A percentile compares a stretch with the other conserved stretches of the same genome.
phyloP scores from a whole-genome alignment of 1,284 basidiomycete genomes.

The Thelephora terrestris region DNA sequence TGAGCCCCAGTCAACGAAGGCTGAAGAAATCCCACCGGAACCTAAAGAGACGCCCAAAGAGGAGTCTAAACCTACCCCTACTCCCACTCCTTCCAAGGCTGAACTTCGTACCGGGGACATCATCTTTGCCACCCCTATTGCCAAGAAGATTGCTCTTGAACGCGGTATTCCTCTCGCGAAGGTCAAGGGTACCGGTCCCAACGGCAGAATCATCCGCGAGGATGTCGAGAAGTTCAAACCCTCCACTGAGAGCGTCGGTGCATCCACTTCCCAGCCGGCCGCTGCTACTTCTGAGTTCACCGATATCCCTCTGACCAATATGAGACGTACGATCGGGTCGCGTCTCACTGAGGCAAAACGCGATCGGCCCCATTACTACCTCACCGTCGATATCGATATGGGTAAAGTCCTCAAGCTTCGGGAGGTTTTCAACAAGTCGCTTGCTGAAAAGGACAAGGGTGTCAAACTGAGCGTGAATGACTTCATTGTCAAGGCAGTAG shows the following conservation, averaged over 20 bases:
- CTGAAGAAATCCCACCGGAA: slow-evolving; percentile 28
- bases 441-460: slow-evolving; percentile 75
- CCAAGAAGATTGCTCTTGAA: slow-evolving; percentile 95
- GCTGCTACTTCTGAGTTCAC: slow-evolving; percentile 62
- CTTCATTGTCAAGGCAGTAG: slow-evolving; percentile 94
- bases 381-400: slow-evolving; percentile 95
- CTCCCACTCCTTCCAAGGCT: slow-evolving; percentile 14
- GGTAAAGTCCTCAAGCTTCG: slow-evolving; percentile 92
- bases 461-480: slow-evolving; percentile 97
- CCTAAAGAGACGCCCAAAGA: slow-evolving; percentile 25
- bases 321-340: slow-evolving; percentile 88
- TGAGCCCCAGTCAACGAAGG: slow-evolving; percentile 25
- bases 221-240: slow-evolving; percentile 89
- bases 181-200: slow-evolving; percentile 91
- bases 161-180: slow-evolving; percentile 86
- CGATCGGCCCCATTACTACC: slow-evolving; percentile 94
- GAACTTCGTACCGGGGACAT: slow-evolving; percentile 63
- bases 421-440: slow-evolving; percentile 89
- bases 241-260: slow-evolving; percentile 32
- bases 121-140: slow-evolving; percentile 92
- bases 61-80: slow-evolving; percentile 17
- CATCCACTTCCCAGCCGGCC: slow-evolving; percentile 32
- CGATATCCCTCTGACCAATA: slow-evolving; percentile 89
- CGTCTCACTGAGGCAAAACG: slow-evolving; percentile 92
- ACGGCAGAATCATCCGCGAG: slow-evolving; percentile 88